Percentiles rank a stretch among this genome's conserved stretches.
Evolutionary conservation across 2,329 filamentous ascomycete genomes (phyloP).

Genomic region (Juglanconis sp.): DNA sequence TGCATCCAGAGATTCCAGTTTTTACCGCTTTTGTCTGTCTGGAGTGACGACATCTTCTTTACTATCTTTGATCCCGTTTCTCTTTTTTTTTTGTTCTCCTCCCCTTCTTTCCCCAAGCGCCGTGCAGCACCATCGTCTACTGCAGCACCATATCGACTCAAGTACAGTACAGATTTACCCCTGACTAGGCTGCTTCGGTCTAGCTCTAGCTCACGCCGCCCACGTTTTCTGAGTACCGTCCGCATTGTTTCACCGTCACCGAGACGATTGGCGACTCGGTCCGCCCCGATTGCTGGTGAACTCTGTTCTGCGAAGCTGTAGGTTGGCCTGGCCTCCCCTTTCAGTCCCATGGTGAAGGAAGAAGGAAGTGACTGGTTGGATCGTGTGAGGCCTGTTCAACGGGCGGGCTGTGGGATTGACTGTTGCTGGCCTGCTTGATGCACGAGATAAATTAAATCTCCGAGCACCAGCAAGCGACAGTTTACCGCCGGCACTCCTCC

Average conservation of each 20-base stretch:
- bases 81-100: background rate
- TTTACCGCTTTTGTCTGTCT: background rate
- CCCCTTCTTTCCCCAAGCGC: background rate
- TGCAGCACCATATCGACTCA: background rate
- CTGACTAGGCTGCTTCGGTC: slow-evolving; percentile 15
- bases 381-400: background rate
- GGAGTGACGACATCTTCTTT: background rate
- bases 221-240: background rate
- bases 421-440: slow-evolving; percentile 8
- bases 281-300: background rate
- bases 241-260: background rate
- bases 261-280: background rate
- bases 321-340: background rate
- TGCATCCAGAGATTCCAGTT: background rate
- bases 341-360: background rate
- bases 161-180: slow-evolving; percentile 4
- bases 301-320: slow-evolving; percentile 7
- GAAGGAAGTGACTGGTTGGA: background rate
- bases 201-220: slow-evolving; percentile 3
- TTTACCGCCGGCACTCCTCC: background rate
- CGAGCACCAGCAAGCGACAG: slow-evolving; percentile 9
- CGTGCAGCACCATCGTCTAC: background rate
- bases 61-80: background rate
- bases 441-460: slow-evolving; percentile 18
- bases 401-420: slow-evolving; percentile 1